Conservation (phyloP, 306 rosid species). For the Sophora flavescens region DNA sequence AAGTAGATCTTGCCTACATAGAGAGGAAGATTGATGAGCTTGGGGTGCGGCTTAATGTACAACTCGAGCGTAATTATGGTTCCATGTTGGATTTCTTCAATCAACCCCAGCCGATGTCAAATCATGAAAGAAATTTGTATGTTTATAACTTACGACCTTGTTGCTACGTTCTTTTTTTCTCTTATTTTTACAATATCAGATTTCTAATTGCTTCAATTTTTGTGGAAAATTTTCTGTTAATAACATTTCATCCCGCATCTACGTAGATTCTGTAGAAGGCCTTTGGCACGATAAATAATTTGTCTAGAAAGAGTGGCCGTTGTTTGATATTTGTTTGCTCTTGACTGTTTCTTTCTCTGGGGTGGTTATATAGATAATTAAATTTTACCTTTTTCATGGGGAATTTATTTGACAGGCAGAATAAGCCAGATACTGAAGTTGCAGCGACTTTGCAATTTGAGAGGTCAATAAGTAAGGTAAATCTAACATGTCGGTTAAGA, state of each 20-base stretch:
- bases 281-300: conserved; percentile 19
- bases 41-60: conserved; percentile 56
- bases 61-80: conserved; percentile 47
- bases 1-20: conserved; percentile 57
- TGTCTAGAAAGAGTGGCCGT: background rate
- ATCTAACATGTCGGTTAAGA: conserved; percentile 19
- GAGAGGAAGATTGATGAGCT: conserved; percentile 57
- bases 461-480: conserved; percentile 69
- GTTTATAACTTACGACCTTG: conserved; percentile 39
- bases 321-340: conserved; percentile 14
- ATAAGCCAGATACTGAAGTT: conserved; percentile 53
- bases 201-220: background rate
- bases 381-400: background rate
- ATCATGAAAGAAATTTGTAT: conserved; percentile 53
- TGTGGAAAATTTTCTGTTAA: background rate
- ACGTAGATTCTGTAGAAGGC: background rate
- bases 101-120: conserved; percentile 36
- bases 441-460: conserved; percentile 46
- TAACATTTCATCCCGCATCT: background rate
- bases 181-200: conserved; percentile 1
- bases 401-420: conserved; percentile 51
- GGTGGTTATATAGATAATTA: conserved; percentile 13
- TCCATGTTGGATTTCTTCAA: conserved; percentile 29
- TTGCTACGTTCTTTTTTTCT: conserved; percentile 29
- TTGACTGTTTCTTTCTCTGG: conserved; percentile 4